These are phyloP conservation scores for Malassezia japonica DNA, from an alignment of 1,284 basidiomycete species.

Conservation along the genomic window DNA sequence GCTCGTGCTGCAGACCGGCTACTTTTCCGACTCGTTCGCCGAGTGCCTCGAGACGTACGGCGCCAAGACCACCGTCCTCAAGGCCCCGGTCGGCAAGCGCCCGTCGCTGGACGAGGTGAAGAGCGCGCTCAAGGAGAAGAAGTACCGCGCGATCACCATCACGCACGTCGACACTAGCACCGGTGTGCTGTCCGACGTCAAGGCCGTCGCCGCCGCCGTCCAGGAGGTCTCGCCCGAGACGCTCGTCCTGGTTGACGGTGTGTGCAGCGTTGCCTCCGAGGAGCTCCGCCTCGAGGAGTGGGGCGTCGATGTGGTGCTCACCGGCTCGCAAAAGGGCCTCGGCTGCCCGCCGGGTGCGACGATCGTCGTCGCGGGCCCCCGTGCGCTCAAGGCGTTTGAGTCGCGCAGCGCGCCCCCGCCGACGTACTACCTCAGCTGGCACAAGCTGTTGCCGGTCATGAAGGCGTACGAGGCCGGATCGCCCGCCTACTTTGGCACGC, in stretches of 20 bases:
- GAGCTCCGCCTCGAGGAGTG: slow-evolving; percentile 87
- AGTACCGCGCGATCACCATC: slow-evolving; percentile 81
- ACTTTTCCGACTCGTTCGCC: slow-evolving; percentile 46
- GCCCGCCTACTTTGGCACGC: slow-evolving; percentile 44
- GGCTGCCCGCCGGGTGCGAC: slow-evolving; percentile 89
- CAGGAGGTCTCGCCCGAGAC: slow-evolving; percentile 73
- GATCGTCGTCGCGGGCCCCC: slow-evolving; percentile 69
- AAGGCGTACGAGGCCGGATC: slow-evolving; percentile 46
- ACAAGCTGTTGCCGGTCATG: slow-evolving; percentile 46
- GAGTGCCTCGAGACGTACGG: slow-evolving; percentile 63
- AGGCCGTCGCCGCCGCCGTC: slow-evolving; percentile 67
- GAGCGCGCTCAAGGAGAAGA: slow-evolving; percentile 64
- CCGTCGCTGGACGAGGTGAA: slow-evolving; percentile 61
- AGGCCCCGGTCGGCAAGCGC: slow-evolving; percentile 69
- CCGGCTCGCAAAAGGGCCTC: slow-evolving; percentile 89
- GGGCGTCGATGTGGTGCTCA: slow-evolving; percentile 80
- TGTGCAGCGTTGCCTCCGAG: slow-evolving; percentile 91
- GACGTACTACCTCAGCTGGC: slow-evolving; percentile 68
- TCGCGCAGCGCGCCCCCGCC: slow-evolving; percentile 61
- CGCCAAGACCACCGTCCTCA: slow-evolving; percentile 75
- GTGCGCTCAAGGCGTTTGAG: slow-evolving; percentile 68
- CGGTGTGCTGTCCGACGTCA: slow-evolving; percentile 77
- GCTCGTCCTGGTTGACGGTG: slow-evolving; percentile 76
- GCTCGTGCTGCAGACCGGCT: slow-evolving; percentile 60
- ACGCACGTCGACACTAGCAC: slow-evolving; percentile 64